phyloP scores from a whole-genome alignment of 768 basidiomycete species.

The Kwoniella dendrophila region DNA sequence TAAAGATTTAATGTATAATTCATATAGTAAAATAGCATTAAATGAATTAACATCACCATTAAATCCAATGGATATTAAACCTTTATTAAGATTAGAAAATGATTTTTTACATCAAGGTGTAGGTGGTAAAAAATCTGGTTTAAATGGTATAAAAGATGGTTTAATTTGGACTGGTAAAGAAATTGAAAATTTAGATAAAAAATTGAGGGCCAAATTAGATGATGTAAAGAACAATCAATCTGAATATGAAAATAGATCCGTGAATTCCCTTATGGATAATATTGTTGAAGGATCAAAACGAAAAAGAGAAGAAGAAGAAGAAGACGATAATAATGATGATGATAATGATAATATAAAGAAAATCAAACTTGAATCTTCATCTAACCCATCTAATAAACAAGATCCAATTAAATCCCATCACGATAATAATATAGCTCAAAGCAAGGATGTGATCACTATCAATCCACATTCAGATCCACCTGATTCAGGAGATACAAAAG shows the following conservation, averaged over 20 bases:
- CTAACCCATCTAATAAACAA: neutral
- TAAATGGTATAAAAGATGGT: constrained; percentile 26
- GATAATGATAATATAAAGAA: constrained; percentile 1
- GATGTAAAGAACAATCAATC: neutral
- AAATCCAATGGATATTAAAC: constrained; percentile 40
- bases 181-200: constrained; percentile 12
- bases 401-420: too few species aligned
- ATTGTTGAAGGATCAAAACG: neutral
- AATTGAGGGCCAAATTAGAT: constrained; percentile 5
- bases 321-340: neutral
- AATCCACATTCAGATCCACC: neutral
- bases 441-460: neutral
- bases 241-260: neutral
- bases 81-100: constrained; percentile 27
- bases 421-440: neutral
- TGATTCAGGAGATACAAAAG: constrained; percentile 12
- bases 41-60: constrained; percentile 20
- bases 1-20: constrained; percentile 2
- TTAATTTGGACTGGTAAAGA: constrained; percentile 32
- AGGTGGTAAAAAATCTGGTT: constrained; percentile 28
- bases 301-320: constrained; percentile 13
- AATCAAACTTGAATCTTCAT: constrained; percentile 18
- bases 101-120: constrained; percentile 39
- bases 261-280: too few species aligned
- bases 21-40: constrained; percentile 24